Evolutionary conservation across 257 asterid genomes (phyloP).

Genomic region (Buddleja alternifolia): DNA sequence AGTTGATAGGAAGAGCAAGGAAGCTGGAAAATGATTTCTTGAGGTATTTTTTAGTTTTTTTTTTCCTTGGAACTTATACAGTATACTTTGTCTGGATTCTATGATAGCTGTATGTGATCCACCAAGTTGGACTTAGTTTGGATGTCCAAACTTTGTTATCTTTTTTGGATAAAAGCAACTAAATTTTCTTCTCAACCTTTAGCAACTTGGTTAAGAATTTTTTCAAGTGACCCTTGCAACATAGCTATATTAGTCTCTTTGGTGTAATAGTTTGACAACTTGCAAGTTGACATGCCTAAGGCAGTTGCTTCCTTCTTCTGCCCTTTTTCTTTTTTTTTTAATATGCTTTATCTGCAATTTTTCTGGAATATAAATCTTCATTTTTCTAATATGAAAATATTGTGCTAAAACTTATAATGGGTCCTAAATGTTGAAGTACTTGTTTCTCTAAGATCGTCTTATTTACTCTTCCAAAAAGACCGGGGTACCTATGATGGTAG

Average conservation of each 20-base stretch:
- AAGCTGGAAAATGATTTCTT: constrained; percentile 62
- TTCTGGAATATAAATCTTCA: background rate
- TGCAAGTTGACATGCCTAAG: background rate
- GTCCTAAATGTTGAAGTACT: too few species aligned
- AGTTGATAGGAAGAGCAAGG: constrained; percentile 53
- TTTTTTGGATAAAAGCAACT: background rate
- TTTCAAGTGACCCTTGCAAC: background rate
- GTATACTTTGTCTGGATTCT: background rate
- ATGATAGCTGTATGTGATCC: background rate
- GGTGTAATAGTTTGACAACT: background rate
- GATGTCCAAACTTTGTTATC: background rate
- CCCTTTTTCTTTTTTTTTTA: background rate
- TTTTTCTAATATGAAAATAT: background rate
- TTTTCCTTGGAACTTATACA: background rate
- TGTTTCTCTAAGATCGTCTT: too few species aligned
- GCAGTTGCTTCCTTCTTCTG: constrained; percentile 5
- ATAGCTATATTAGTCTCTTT: background rate
- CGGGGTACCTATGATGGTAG: too few species aligned
- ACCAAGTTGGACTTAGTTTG: background rate
- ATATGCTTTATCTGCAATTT: background rate
- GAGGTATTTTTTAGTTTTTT: constrained; percentile 55
- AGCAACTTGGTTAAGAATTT: background rate
- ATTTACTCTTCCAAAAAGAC: too few species aligned
- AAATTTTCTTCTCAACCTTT: background rate
- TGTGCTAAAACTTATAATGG: too few species aligned